Conservation (phyloP, 2,329 filamentous ascomycete species). For the Erysiphe neolycopersici region DNA sequence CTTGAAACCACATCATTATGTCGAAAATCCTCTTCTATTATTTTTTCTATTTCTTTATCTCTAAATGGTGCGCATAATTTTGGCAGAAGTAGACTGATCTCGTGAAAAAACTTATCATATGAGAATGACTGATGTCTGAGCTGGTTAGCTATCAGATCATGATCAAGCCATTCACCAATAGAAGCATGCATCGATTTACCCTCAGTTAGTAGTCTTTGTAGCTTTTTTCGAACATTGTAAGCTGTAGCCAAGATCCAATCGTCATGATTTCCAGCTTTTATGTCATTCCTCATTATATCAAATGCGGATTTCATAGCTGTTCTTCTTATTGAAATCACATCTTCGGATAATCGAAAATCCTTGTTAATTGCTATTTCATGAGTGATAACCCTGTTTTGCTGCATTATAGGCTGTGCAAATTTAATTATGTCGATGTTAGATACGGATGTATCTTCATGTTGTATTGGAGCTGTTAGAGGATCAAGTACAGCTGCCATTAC, state of each 20-base stretch:
- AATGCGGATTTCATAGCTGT: conserved; percentile 29
- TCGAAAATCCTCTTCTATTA: conserved; percentile 33
- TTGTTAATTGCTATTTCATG: conserved; percentile 61
- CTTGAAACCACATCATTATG: conserved; percentile 45
- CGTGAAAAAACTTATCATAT: conserved; percentile 53
- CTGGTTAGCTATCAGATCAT: conserved; percentile 41
- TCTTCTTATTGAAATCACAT: conserved; percentile 32
- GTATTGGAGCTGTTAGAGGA: conserved; percentile 26
- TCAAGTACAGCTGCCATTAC: conserved; percentile 18
- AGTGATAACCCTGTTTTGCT: conserved; percentile 46
- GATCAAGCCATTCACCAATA: conserved; percentile 50
- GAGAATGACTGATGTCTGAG: conserved; percentile 49
- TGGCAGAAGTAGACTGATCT: conserved; percentile 48
- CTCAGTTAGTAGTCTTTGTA: conserved; percentile 42
- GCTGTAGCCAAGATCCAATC: conserved; percentile 44
- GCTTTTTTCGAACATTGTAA: conserved; percentile 41
- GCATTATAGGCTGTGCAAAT: conserved; percentile 24
- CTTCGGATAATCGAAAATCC: conserved; percentile 44
- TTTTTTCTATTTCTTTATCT: conserved; percentile 45
- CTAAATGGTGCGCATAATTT: conserved; percentile 58
- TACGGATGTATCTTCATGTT: conserved; percentile 15
- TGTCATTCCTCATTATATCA: conserved; percentile 31
- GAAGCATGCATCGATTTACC: conserved; percentile 48
- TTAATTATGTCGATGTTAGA: conserved; percentile 10
- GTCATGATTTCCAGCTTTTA: conserved; percentile 36